Evolutionary conservation across 768 basidiomycete species (phyloP).

Genomic region (Mycena olivaceomarginata): DNA sequence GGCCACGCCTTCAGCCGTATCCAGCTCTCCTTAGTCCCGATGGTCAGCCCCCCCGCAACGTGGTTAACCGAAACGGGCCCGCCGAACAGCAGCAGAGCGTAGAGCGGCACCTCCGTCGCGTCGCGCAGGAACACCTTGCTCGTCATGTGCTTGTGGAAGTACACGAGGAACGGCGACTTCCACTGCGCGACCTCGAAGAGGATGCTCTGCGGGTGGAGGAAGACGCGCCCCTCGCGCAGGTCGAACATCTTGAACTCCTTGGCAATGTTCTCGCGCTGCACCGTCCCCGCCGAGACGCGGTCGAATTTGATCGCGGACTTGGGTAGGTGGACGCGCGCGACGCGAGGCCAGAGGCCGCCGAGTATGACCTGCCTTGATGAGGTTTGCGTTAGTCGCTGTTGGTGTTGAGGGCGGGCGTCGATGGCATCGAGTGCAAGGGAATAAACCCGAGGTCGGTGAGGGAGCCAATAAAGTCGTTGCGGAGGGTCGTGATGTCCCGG

Average conservation of each 20-base stretch:
- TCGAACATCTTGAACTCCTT: conserved; percentile 92
- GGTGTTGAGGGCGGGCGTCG: conserved; percentile 73
- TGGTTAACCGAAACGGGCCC: conserved; percentile 88
- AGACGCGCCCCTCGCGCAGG: conserved; percentile 77
- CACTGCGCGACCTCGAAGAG: conserved; percentile 85
- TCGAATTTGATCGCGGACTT: conserved; percentile 88
- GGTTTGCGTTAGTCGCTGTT: conserved; percentile 81
- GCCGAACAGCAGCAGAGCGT: conserved; percentile 89
- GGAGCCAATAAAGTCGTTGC: conserved; percentile 84
- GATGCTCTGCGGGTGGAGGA: conserved; percentile 89
- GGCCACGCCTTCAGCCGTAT: conserved; percentile 89
- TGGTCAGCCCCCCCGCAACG: conserved; percentile 83
- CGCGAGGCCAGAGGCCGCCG: conserved; percentile 91
- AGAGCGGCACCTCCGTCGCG: conserved; percentile 95
- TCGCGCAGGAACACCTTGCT: conserved; percentile 91
- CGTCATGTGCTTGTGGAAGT: conserved; percentile 89
- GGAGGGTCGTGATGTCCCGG: conserved; percentile 86
- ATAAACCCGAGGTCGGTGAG: conserved; percentile 85
- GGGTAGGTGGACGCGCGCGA: conserved; percentile 87
- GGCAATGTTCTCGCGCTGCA: conserved; percentile 90
- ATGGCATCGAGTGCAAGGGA: conserved; percentile 65
- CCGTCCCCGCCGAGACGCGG: conserved; percentile 87
- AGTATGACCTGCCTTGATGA: conserved; percentile 91
- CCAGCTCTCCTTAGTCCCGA: conserved; percentile 70
- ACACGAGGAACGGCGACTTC: conserved; percentile 87